These are phyloP conservation scores for Calocera cornea DNA, from an alignment of 768 basidiomycete species.

Conservation along the genomic window DNA sequence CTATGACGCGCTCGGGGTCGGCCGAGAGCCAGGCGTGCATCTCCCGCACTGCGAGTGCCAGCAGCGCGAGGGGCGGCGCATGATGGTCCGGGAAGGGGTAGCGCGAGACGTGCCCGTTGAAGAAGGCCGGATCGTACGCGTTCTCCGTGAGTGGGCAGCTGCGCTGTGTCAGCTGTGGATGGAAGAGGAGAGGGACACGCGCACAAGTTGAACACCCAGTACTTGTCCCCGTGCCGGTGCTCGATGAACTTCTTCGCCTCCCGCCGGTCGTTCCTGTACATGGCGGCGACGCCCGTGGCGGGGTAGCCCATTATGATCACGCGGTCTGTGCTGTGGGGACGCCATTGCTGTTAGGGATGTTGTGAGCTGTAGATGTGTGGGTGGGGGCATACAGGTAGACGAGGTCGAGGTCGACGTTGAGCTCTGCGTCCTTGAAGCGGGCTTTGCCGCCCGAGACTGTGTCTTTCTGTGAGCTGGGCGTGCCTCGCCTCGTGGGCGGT, in stretches of 20 bases:
- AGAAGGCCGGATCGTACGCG: constrained; percentile 53
- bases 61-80: constrained; percentile 61
- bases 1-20: constrained; percentile 53
- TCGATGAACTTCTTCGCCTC: constrained; percentile 68
- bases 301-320: constrained; percentile 50
- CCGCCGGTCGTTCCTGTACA: constrained; percentile 66
- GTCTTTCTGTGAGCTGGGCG: not conserved
- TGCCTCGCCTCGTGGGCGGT: no score
- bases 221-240: constrained; percentile 57
- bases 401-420: constrained; percentile 50
- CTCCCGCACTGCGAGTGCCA: constrained; percentile 60
- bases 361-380: constrained; percentile 12
- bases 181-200: constrained; percentile 7
- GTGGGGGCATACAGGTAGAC: constrained; percentile 16
- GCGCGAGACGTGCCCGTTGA: constrained; percentile 61
- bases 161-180: not conserved
- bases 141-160: constrained; percentile 68
- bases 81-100: constrained; percentile 89
- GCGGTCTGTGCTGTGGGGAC: not conserved
- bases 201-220: constrained; percentile 74
- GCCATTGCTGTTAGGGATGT: constrained; percentile 45
- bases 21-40: constrained; percentile 59
- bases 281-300: constrained; percentile 57
- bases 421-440: constrained; percentile 52
- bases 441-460: constrained; percentile 68